Evolutionary conservation across 2,329 filamentous ascomycete genomes (phyloP).

Genomic region (Aspergillus eucalypticola): DNA sequence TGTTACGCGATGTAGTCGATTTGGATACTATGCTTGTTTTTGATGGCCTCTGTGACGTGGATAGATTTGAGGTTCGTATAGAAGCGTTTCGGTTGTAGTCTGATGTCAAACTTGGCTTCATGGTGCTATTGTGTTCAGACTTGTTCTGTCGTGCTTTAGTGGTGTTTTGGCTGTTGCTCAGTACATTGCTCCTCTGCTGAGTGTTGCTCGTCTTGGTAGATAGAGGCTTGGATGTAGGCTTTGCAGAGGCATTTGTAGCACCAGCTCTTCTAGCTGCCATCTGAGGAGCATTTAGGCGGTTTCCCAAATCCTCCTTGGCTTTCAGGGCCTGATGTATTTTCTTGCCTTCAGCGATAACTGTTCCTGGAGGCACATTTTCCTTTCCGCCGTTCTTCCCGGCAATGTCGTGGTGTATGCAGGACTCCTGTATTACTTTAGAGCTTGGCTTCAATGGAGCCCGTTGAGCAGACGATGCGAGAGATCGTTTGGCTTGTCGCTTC

Average conservation of each 20-base stretch:
- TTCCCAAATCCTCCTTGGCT: slow-evolving; percentile 24
- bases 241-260: background rate
- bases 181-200: slow-evolving; percentile 8
- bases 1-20: slow-evolving; percentile 35
- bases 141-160: background rate
- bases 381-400: slow-evolving; percentile 59
- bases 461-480: slow-evolving; percentile 21
- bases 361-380: slow-evolving; percentile 61
- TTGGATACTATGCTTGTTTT: slow-evolving; percentile 29
- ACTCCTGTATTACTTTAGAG: slow-evolving; percentile 42
- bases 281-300: slow-evolving; percentile 26
- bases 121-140: background rate
- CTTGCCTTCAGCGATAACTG: slow-evolving; percentile 20
- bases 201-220: slow-evolving; percentile 10
- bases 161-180: slow-evolving; percentile 19
- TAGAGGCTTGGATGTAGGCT: slow-evolving; percentile 7
- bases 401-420: slow-evolving; percentile 47
- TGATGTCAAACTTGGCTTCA: background rate
- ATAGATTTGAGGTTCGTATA: slow-evolving; percentile 14
- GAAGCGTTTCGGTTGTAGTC: background rate
- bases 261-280: background rate
- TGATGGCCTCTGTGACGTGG: slow-evolving; percentile 18
- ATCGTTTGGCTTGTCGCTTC: slow-evolving; percentile 33
- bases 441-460: slow-evolving; percentile 53
- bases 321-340: slow-evolving; percentile 19